Conservation (phyloP, 192 early-diverging fungal species). For the Rhizophagus sp. region DNA sequence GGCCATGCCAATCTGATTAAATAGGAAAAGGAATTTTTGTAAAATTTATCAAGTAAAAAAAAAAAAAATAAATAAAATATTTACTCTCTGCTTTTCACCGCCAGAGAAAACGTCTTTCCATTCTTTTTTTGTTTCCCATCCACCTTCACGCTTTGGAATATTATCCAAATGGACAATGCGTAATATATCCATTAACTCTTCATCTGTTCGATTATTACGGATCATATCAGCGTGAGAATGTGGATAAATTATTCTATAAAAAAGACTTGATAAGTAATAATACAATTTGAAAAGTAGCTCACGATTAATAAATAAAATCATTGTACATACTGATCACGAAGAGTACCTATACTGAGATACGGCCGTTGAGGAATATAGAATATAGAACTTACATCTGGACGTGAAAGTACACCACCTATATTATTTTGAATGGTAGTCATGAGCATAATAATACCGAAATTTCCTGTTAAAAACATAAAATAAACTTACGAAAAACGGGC, state of each 20-base stretch:
- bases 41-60: background rate
- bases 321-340: conserved; percentile 82
- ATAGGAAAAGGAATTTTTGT: background rate
- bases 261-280: background rate
- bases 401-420: conserved; percentile 62
- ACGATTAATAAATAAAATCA: background rate
- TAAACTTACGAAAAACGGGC: conserved; percentile 74
- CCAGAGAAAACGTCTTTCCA: conserved; percentile 96
- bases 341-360: conserved; percentile 88
- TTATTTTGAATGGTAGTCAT: background rate
- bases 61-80: background rate
- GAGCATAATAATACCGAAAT: background rate
- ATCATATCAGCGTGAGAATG: conserved; percentile 83
- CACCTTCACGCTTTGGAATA: conserved; percentile 86
- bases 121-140: conserved; percentile 83
- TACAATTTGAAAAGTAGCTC: background rate
- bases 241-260: conserved; percentile 84
- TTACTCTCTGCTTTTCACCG: conserved; percentile 89
- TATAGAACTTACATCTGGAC: conserved; percentile 78
- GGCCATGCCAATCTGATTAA: conserved; percentile 82
- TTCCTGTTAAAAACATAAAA: background rate
- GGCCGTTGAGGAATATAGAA: conserved; percentile 99
- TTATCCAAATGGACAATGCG: conserved; percentile 77
- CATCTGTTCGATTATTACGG: conserved; percentile 71
- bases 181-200: conserved; percentile 78